These are phyloP conservation scores for Plantago lanceolata DNA, from an alignment of 305 asterid species.

Conservation along the genomic window DNA sequence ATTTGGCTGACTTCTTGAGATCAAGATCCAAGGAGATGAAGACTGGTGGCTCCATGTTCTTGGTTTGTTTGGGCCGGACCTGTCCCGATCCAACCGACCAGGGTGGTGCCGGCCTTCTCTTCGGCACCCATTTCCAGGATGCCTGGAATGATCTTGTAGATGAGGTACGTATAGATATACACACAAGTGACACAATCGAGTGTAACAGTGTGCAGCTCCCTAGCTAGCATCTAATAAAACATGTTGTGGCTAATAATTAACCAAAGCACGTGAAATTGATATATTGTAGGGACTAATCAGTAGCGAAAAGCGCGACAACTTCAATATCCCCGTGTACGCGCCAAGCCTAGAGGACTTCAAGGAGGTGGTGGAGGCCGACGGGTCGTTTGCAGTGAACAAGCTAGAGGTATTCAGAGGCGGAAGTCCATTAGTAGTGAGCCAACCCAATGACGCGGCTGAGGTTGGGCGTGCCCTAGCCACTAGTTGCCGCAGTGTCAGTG, in stretches of 20 bases:
- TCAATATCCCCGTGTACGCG: slow-evolving; percentile 89
- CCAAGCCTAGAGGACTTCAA: slow-evolving; percentile 83
- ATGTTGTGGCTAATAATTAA: too few species aligned
- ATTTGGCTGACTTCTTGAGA: slow-evolving; percentile 56
- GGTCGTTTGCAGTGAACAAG: slow-evolving; percentile 60
- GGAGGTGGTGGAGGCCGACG: slow-evolving; percentile 79
- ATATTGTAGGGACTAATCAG: slow-evolving; percentile 57
- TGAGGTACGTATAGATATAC: slow-evolving; percentile 67
- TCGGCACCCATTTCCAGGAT: slow-evolving; percentile 89
- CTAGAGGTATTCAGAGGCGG: slow-evolving; percentile 84
- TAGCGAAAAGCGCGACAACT: slow-evolving; percentile 66
- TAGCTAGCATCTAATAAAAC: too few species aligned
- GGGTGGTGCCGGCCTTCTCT: slow-evolving; percentile 92
- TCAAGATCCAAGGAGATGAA: slow-evolving; percentile 70
- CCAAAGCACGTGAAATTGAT: not conserved
- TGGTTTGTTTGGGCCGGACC: slow-evolving; percentile 83
- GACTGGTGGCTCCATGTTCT: slow-evolving; percentile 87
- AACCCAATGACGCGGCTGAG: slow-evolving; percentile 71
- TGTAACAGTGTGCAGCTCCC: too few species aligned
- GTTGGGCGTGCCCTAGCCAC: slow-evolving; percentile 78
- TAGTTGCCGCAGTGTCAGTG: slow-evolving; percentile 79
- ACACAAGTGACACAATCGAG: too few species aligned
- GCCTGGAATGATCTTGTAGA: slow-evolving; percentile 98
- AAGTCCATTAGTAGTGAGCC: slow-evolving; percentile 82
- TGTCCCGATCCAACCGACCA: slow-evolving; percentile 77